Percentiles rank a stretch among this genome's conserved stretches.
Evolutionary conservation across 129 eudicot genomes (phyloP).

Genomic region (Helichrysum umbraculigerum): DNA sequence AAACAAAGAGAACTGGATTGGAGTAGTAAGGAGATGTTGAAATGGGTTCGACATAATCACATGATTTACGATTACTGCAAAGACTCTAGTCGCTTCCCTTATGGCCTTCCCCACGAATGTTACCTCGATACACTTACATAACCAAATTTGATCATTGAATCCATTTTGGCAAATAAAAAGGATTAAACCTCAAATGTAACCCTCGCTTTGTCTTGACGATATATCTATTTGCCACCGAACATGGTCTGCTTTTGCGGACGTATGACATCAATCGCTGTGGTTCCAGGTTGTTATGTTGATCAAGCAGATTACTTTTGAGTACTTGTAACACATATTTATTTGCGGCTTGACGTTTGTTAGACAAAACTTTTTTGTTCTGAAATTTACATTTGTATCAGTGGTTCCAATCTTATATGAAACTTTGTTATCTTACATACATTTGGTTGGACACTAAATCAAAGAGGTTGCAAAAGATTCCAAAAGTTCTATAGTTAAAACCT

Average conservation of each 20-base stretch:
- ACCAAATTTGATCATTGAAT: conserved; percentile 8
- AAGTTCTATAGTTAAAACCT: not conserved
- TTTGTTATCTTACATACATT: not conserved
- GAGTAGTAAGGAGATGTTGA: conserved; percentile 25
- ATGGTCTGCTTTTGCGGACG: not conserved
- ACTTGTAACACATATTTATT: not conserved
- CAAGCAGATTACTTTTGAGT: not conserved
- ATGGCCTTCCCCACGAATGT: conserved; percentile 55
- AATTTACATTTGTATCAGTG: not conserved
- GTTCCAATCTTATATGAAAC: not conserved
- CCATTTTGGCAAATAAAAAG: conserved; percentile 18
- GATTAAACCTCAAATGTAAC: not conserved
- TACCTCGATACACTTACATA: not conserved
- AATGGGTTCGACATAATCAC: conserved; percentile 48
- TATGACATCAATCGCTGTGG: not conserved
- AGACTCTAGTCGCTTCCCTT: conserved; percentile 46
- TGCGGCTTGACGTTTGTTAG: not conserved
- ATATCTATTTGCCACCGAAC: not conserved
- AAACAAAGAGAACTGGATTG: conserved; percentile 29
- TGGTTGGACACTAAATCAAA: not conserved
- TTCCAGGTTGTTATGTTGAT: not conserved
- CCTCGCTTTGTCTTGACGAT: not conserved
- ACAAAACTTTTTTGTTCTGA: not conserved
- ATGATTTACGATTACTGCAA: conserved; percentile 61
- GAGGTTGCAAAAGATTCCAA: too few relatives aligned